phyloP scores from a whole-genome alignment of 768 basidiomycete species.

The Ephemerocybe angulata region DNA sequence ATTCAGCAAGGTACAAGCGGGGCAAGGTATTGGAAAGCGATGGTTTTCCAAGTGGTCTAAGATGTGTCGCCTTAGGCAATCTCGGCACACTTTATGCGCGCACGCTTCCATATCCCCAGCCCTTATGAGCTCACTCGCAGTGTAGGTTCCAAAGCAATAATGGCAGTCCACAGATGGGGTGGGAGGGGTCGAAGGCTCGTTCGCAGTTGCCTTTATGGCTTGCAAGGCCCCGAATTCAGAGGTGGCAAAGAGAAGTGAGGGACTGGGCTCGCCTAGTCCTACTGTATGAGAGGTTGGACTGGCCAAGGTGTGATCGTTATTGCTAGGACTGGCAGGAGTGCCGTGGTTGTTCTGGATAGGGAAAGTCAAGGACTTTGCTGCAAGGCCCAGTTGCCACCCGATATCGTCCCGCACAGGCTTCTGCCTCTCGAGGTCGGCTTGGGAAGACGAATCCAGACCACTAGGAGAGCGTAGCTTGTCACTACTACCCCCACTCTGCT shows the following conservation, averaged over 20 bases:
- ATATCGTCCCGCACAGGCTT: conserved; percentile 9
- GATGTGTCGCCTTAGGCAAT: conserved; percentile 3
- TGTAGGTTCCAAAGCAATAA: conserved; percentile 1
- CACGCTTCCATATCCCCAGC: not conserved
- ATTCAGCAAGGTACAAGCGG: not conserved
- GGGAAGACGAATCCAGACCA: not conserved
- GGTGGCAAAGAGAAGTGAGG: not conserved
- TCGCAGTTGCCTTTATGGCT: not conserved
- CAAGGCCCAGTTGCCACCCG: conserved; percentile 6
- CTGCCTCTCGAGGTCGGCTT: not conserved
- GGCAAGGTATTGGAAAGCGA: conserved; percentile 1
- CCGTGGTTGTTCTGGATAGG: not conserved
- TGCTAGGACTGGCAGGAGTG: not conserved
- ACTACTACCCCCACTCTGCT: not conserved
- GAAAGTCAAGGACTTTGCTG: conserved; percentile 6
- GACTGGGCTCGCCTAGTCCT: not conserved
- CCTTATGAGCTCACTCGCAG: not conserved
- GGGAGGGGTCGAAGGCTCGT: not conserved
- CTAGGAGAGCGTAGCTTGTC: not conserved
- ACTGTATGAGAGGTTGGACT: not conserved
- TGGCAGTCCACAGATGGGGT: not conserved
- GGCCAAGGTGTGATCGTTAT: not conserved
- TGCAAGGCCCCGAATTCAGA: not conserved
- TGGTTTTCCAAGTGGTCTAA: not conserved
- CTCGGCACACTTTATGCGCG: conserved; percentile 2